These are phyloP conservation scores for Cryptococcus sp. DNA, from an alignment of 1,284 basidiomycete species.

Conservation along the genomic window DNA sequence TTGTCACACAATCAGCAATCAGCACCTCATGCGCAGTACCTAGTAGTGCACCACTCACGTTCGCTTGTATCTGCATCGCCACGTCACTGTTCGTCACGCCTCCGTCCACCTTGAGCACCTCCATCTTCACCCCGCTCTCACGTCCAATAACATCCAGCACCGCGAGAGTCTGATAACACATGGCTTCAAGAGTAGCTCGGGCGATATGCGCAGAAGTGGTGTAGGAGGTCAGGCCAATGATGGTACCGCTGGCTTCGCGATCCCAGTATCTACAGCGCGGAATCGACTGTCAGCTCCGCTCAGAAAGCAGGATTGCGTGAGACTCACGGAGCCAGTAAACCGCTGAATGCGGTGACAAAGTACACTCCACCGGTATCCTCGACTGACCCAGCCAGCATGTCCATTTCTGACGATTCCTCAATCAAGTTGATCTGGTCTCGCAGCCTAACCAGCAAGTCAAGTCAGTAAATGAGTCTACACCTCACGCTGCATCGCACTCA, in stretches of 20 bases:
- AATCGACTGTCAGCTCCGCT: not conserved
- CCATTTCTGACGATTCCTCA: constrained; percentile 77
- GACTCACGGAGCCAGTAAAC: constrained; percentile 72
- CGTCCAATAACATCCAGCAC: constrained; percentile 88
- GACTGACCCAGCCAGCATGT: constrained; percentile 76
- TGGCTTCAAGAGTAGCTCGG: constrained; percentile 88
- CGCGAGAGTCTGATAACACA: constrained; percentile 76
- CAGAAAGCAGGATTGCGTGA: not conserved
- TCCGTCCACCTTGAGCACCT: constrained; percentile 87
- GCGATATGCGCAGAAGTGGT: constrained; percentile 93
- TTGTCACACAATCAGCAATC: no score
- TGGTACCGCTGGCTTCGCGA: constrained; percentile 41
- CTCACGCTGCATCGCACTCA: constrained; percentile 29
- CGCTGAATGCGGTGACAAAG: constrained; percentile 95
- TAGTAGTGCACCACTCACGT: constrained; percentile 52
- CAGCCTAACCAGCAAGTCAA: constrained; percentile 57
- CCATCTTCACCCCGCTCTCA: constrained; percentile 71
- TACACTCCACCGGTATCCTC: constrained; percentile 87
- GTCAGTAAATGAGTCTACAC: no score
- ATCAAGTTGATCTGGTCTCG: constrained; percentile 89
- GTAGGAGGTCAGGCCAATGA: constrained; percentile 73
- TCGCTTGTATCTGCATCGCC: constrained; percentile 89
- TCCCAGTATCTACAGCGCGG: constrained; percentile 46
- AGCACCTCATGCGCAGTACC: not conserved
- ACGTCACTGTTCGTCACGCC: constrained; percentile 80